phyloP scores from a whole-genome alignment of 768 basidiomycete species.

The Tylopilus plumbeoviolaceoides region DNA sequence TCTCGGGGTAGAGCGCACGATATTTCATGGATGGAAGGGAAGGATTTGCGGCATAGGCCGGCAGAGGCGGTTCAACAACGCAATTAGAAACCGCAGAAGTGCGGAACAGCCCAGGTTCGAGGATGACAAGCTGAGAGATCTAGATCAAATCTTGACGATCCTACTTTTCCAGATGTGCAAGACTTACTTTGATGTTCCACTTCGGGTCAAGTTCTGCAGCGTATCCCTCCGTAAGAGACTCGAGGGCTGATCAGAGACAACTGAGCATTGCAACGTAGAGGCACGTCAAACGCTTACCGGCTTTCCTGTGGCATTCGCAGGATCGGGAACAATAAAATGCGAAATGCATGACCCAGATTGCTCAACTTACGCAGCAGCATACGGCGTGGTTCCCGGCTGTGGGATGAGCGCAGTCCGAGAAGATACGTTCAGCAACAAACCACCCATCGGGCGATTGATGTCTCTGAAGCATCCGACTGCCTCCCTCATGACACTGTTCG shows the following conservation, averaged over 20 bases:
- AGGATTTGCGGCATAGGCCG: conserved; percentile 20
- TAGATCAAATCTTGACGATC: neutral
- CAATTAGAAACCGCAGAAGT: conserved; percentile 13
- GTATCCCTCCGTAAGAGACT: conserved; percentile 30
- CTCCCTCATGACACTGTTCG: conserved; percentile 28
- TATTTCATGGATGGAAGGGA: conserved; percentile 23
- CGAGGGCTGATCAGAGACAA: conserved; percentile 25
- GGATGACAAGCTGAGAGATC: conserved; percentile 16
- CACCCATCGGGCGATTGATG: conserved; percentile 32
- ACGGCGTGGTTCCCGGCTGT: conserved; percentile 15
- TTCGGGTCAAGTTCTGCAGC: conserved; percentile 31
- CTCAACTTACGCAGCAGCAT: conserved; percentile 27
- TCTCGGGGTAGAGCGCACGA: conserved; percentile 15
- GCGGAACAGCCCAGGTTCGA: conserved; percentile 26
- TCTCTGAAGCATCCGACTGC: conserved; percentile 37
- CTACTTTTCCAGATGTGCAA: no score
- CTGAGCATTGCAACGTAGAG: neutral
- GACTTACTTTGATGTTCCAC: conserved; percentile 34
- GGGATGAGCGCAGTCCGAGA: conserved; percentile 29
- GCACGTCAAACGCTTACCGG: conserved; percentile 7
- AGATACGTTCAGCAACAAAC: conserved; percentile 32
- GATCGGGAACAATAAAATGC: no score
- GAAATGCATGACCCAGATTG: neutral
- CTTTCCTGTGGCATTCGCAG: conserved; percentile 11
- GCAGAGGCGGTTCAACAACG: conserved; percentile 9